Conservation (phyloP, 805 yeast species). For the Nakazawaea holstii region DNA sequence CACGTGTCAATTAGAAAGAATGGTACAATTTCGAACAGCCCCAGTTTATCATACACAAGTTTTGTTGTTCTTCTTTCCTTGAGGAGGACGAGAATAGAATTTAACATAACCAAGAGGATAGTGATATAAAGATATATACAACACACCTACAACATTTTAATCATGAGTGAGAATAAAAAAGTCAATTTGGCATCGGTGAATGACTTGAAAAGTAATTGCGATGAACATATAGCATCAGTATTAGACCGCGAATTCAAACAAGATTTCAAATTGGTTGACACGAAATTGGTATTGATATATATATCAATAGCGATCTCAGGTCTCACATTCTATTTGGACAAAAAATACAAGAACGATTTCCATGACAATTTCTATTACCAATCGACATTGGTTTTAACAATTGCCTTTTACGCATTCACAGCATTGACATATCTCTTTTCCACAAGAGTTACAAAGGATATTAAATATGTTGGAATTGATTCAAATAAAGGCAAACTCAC, state of each 20-base stretch:
- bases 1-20: too few relatives aligned
- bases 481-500: constrained; percentile 28
- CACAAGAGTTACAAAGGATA: constrained; percentile 32
- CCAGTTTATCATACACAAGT: too few relatives aligned
- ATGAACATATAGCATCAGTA: constrained; percentile 40
- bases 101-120: neutral
- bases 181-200: constrained; percentile 35
- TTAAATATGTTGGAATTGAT: constrained; percentile 39
- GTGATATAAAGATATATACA: too few relatives aligned
- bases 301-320: constrained; percentile 41
- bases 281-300: constrained; percentile 44
- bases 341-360: constrained; percentile 37
- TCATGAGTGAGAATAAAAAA: constrained; percentile 13
- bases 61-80: too few relatives aligned
- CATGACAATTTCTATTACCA: constrained; percentile 29
- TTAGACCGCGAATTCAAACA: constrained; percentile 41
- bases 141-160: neutral
- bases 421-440: constrained; percentile 28
- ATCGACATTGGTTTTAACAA: constrained; percentile 30
- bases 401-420: constrained; percentile 32
- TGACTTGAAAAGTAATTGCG: constrained; percentile 43
- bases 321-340: constrained; percentile 41
- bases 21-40: too few relatives aligned
- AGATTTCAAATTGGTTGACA: constrained; percentile 38
- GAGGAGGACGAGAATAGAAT: too few relatives aligned